phyloP scores from a whole-genome alignment of 495 filamentous ascomycete species.

The Neurospora terricola region DNA sequence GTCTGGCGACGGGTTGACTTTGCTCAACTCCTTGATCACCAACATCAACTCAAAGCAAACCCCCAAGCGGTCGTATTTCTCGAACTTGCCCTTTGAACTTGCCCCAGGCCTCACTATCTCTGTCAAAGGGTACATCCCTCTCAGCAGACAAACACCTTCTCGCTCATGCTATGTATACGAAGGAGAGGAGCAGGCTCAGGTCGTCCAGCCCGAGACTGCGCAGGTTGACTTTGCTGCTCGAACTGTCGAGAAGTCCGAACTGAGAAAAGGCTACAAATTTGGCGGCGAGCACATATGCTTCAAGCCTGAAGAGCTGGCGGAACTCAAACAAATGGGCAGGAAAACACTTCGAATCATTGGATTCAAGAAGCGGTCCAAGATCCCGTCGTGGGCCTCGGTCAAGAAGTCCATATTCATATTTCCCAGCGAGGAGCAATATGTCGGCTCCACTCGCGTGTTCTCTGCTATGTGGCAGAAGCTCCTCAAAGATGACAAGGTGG shows the following conservation, averaged over 20 bases:
- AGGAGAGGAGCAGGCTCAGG: slow-evolving; percentile 69
- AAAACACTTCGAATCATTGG: slow-evolving; percentile 86
- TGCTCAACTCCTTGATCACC: slow-evolving; percentile 74
- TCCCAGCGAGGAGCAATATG: slow-evolving; percentile 78
- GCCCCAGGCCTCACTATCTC: slow-evolving; percentile 78
- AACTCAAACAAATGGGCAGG: slow-evolving; percentile 55
- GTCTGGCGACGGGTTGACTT: slow-evolving; percentile 62
- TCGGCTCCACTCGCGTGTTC: slow-evolving; percentile 89
- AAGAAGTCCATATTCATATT: slow-evolving; percentile 88
- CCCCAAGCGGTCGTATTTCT: slow-evolving; percentile 79
- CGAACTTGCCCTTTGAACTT: slow-evolving; percentile 74
- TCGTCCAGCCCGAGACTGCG: slow-evolving; percentile 62
- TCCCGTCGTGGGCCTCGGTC: slow-evolving; percentile 78
- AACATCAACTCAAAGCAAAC: slow-evolving; percentile 87
- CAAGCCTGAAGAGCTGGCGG: slow-evolving; percentile 66
- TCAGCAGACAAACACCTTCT: slow-evolving; percentile 70
- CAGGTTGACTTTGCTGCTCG: slow-evolving; percentile 66
- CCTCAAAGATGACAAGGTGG: slow-evolving; percentile 64
- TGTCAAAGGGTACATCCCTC: slow-evolving; percentile 83
- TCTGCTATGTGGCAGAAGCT: slow-evolving; percentile 85
- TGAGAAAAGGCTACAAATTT: slow-evolving; percentile 92
- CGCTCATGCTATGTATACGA: slow-evolving; percentile 80
- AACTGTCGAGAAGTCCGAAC: slow-evolving; percentile 67
- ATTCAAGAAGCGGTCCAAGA: slow-evolving; percentile 70
- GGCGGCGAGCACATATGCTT: slow-evolving; percentile 86